A percentile compares a stretch with the other conserved stretches of the same genome.
Conservation (phyloP, 2,329 filamentous ascomycete genomes). For the Capronia americana region DNA sequence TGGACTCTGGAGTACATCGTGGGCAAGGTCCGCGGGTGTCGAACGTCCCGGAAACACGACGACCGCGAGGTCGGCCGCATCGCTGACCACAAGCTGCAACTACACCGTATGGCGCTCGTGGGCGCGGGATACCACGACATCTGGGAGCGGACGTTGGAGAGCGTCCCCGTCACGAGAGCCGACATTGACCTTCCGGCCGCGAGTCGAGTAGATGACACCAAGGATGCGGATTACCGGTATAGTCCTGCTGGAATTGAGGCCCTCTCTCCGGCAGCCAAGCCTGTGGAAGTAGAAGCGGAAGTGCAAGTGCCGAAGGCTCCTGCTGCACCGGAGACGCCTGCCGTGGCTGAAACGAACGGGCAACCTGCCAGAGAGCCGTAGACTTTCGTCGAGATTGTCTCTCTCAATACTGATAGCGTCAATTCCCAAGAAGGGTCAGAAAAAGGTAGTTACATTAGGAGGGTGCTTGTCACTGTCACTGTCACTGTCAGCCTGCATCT, state of each 20-base stretch:
- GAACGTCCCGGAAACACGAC: conserved; percentile 4
- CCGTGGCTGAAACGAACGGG: too few species aligned
- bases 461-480: too few species aligned
- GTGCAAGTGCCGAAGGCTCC: too few species aligned
- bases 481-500: too few species aligned
- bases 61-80: conserved; percentile 6
- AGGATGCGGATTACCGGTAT: neutral
- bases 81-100: conserved; percentile 5
- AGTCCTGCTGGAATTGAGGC: neutral
- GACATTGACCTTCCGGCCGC: neutral
- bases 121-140: neutral
- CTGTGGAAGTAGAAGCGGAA: too few species aligned
- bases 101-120: conserved; percentile 1
- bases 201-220: conserved; percentile 32
- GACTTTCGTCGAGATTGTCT: too few species aligned
- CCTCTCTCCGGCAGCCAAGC: too few species aligned
- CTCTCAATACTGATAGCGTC: too few species aligned
- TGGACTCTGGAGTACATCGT: neutral
- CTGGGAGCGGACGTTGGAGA: conserved; percentile 1
- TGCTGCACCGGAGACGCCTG: too few species aligned
- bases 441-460: too few species aligned
- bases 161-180: neutral
- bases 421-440: too few species aligned
- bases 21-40: neutral
- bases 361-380: too few species aligned